Base-by-base conservation (phyloP, 352 stramenopile species). In the Saprolegnia parasitica region DNA sequence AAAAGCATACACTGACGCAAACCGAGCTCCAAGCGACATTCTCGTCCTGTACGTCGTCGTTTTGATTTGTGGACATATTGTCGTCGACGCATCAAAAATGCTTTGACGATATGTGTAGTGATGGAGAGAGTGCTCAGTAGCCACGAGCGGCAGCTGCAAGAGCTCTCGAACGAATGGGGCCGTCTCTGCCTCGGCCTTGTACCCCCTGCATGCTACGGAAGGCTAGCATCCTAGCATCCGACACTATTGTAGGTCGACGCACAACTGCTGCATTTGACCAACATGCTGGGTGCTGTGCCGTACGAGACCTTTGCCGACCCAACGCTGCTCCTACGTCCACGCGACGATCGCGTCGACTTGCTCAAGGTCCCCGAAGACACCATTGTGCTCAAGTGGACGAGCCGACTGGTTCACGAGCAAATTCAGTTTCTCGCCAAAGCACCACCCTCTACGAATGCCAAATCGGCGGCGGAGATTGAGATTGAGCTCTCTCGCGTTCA, bases 371-470 rank as follows among this genome's bases (percentile, higher is more conserved):
- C 83, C 6, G 78, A 79, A 0, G 83, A 91, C 39, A 65, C 75
- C 5, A 73, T 91, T n/a, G 80, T 91, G 23, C 74, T 91, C 21
- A 78, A 80, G 2, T 91, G 83, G 83, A 86, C 88, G 62, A 91
- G 89, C 58, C 83, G 82, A 11, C 24, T 65, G 57, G 21, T 54
- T 3, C 57, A 65, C 35, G 24, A 39, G 4, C 54, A 61, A 15
- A 35, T 61, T 11, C 21, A 40, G 4, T 61, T 40, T 23, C 42
- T 49, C 18, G 35, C 54, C 20, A 61, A 35, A 24, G 18, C 23
- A 20, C 21, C 54, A 1, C 3, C 26, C 9, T 20, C 21, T 6
- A 11, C 26, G 26, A 40, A n/a, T 56, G 49, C 54, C 54, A 61
- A n/a, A 11, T 61, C 54, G 21, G 23, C 24, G 4, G 54, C 54